A percentile compares a stretch with the other conserved stretches of the same genome.
These are phyloP conservation scores for Quercus bicolor DNA, from an alignment of 306 rosid species.

Conservation along the genomic window DNA sequence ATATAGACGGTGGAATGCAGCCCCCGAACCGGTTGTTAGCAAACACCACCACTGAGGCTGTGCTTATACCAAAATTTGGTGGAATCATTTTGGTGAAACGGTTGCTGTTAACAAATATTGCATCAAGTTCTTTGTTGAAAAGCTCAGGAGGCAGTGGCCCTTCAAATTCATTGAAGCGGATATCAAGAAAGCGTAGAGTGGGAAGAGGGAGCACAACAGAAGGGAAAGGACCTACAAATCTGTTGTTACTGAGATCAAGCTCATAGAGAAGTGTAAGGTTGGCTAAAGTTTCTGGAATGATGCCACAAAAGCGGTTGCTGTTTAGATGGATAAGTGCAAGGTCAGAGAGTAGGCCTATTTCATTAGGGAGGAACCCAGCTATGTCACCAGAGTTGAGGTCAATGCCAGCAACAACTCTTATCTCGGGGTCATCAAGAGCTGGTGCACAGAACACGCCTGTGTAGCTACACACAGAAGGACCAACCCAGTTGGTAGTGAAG, in stretches of 20 bases:
- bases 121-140: slow-evolving; percentile 58
- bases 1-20: slow-evolving; percentile 64
- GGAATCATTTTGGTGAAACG: slow-evolving; percentile 61
- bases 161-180: slow-evolving; percentile 83
- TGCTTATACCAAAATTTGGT: slow-evolving; percentile 29
- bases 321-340: slow-evolving; percentile 74
- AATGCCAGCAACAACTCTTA: slow-evolving; percentile 69
- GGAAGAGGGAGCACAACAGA: slow-evolving; percentile 65
- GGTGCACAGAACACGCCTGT: slow-evolving; percentile 64
- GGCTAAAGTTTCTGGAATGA: slow-evolving; percentile 50
- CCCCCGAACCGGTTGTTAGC: slow-evolving; percentile 84
- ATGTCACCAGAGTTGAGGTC: slow-evolving; percentile 73
- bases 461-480: slow-evolving; percentile 79
- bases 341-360: slow-evolving; percentile 68
- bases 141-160: slow-evolving; percentile 72
- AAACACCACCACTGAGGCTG: slow-evolving; percentile 67
- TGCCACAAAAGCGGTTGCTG: slow-evolving; percentile 86
- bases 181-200: slow-evolving; percentile 50
- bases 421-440: slow-evolving; percentile 51
- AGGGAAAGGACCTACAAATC: slow-evolving; percentile 88
- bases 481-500: slow-evolving; percentile 69
- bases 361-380: slow-evolving; percentile 78
- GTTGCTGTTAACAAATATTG: slow-evolving; percentile 70
- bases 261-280: slow-evolving; percentile 66
- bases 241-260: slow-evolving; percentile 81